A percentile compares a stretch with the other conserved stretches of the same genome.
phyloP scores from a whole-genome alignment of 495 filamentous ascomycete species.

The Penicillium herquei region DNA sequence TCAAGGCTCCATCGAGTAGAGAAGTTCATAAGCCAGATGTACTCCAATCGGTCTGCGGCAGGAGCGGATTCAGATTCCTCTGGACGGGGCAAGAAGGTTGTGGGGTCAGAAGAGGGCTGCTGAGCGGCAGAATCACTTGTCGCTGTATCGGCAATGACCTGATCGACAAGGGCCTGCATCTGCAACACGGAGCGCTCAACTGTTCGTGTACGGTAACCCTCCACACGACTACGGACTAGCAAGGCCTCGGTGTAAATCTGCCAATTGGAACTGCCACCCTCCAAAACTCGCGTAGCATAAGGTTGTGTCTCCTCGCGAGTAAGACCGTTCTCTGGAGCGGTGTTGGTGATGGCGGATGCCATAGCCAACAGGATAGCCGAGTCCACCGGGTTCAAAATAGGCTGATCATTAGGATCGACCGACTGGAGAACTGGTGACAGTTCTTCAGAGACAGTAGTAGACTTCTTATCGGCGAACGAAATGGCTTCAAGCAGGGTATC shows the following conservation, averaged over 20 bases:
- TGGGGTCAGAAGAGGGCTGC: conserved; percentile 35
- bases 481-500: conserved; percentile 91
- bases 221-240: conserved; percentile 82
- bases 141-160: conserved; percentile 87
- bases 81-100: conserved; percentile 80
- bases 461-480: conserved; percentile 61
- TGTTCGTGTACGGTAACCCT: conserved; percentile 80
- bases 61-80: conserved; percentile 76
- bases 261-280: conserved; percentile 92
- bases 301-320: conserved; percentile 91
- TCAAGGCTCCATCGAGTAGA: conserved; percentile 93
- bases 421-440: conserved; percentile 59
- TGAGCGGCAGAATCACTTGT: conserved; percentile 32
- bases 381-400: conserved; percentile 78
- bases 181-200: conserved; percentile 87
- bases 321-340: conserved; percentile 75
- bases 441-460: conserved; percentile 45
- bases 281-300: conserved; percentile 83
- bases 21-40: conserved; percentile 77
- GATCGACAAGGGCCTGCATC: conserved; percentile 93
- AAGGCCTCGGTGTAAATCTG: conserved; percentile 95
- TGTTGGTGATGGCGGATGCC: conserved; percentile 85
- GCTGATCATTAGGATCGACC: conserved; percentile 76
- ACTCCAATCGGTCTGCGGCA: conserved; percentile 69
- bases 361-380: conserved; percentile 78